These are phyloP conservation scores for Neofusicoccum kwambonambiense DNA, from an alignment of 2,329 filamentous ascomycete species.

Conservation along the genomic window DNA sequence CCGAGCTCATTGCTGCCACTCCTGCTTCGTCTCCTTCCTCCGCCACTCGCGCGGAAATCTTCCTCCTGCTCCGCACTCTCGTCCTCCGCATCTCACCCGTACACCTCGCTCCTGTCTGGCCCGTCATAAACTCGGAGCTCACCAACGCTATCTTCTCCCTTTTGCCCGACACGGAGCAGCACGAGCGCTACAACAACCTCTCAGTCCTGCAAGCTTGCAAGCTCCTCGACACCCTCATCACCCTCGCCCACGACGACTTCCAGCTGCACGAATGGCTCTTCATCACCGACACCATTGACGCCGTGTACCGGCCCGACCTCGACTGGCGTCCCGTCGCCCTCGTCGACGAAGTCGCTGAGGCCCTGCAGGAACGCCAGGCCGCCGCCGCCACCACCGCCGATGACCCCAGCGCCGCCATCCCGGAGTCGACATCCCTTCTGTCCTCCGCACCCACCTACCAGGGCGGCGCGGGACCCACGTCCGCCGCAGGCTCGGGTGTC, in stretches of 20 bases:
- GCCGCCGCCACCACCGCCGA: slow-evolving; percentile 27
- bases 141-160: slow-evolving; percentile 76
- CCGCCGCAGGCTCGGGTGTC: slow-evolving; percentile 29
- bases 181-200: slow-evolving; percentile 73
- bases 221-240: slow-evolving; percentile 82
- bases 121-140: slow-evolving; percentile 81
- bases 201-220: slow-evolving; percentile 90
- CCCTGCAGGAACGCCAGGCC: slow-evolving; percentile 52
- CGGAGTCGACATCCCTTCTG: neutral
- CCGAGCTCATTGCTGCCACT: slow-evolving; percentile 81
- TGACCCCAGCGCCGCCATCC: slow-evolving; percentile 25
- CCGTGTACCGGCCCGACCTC: slow-evolving; percentile 73
- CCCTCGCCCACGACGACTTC: slow-evolving; percentile 88
- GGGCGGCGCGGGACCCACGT: slow-evolving; percentile 20
- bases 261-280: slow-evolving; percentile 99
- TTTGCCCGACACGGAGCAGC: slow-evolving; percentile 57
- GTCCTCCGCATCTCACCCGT: slow-evolving; percentile 75
- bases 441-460: neutral
- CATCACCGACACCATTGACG: slow-evolving; percentile 93
- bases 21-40: slow-evolving; percentile 89
- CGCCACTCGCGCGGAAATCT: slow-evolving; percentile 82
- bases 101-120: slow-evolving; percentile 85
- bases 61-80: slow-evolving; percentile 81
- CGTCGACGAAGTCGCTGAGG: slow-evolving; percentile 80
- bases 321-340: slow-evolving; percentile 70